Evolutionary conservation across 2,329 filamentous ascomycete species (phyloP), one percentile per base, ranked within the genome.

Genomic region (Ophiognomonia clavigignenti-juglandacearum): DNA sequence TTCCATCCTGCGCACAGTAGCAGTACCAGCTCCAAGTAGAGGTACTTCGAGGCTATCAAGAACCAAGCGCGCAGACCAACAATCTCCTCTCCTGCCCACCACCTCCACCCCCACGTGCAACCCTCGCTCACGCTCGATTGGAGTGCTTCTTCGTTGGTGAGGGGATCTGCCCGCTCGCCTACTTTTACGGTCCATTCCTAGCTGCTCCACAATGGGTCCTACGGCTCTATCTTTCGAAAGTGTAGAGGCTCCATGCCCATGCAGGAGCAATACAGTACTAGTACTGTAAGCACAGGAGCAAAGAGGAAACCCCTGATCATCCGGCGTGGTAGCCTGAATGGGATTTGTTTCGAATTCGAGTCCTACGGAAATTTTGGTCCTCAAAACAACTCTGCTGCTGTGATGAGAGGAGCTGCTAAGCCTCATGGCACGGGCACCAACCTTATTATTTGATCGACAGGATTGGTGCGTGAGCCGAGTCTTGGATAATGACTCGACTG

Each of bases 31-130:
- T 13, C n/a, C 7, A 44, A 35, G 46, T 48, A 48, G 35, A 14
- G 46, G 40, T 48, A 48, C 46, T 10, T 48, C n/a, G 5, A 11
- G 10, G n/a, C n/a, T n/a, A n/a, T n/a, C n/a, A 31, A n/a, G 29
- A 29, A 29, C n/a, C 29, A 31, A 34, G 14, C 7, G n/a, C 18
- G 31, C 18, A 14, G 31, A 16, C 18, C 31, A 16, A 16, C 20
- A 22, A 22, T 14, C 26, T 18, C 27, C 27, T 40, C 16, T 6
- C 26, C 14, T 26, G 16, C 20, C 23, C 26, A n/a, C 22, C 35
- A 18, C 6, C 16, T 14, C 7, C 3, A 16, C 45, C 35, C 24
- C 45, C 45, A 48, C 40, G 40, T 44, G 40, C 31, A 16, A 43
- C 16, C 20, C 34, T 37, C 35, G 35, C 26, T 31, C 44, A 39